These are phyloP conservation scores for Bothriochloa decipiens DNA, from an alignment of 176 grass and related monocot species.

Conservation along the genomic window DNA sequence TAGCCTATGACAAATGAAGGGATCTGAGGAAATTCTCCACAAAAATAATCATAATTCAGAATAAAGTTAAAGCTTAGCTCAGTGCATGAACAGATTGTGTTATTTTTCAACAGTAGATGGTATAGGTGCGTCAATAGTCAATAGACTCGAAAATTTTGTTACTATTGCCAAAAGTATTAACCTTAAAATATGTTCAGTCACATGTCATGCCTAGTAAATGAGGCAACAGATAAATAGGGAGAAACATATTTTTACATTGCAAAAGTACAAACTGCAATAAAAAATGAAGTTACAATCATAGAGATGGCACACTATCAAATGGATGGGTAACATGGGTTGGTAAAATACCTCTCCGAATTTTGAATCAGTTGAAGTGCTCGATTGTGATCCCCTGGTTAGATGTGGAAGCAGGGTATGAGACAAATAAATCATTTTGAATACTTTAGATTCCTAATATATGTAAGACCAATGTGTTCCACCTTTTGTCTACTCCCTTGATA, in stretches of 20 bases:
- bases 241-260: constrained; percentile 1
- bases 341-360: constrained; percentile 93
- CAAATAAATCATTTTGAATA: constrained; percentile 35
- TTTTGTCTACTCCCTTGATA: constrained; percentile 94
- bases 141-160: background rate
- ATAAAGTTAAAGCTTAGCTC: constrained; percentile 18
- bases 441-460: constrained; percentile 10
- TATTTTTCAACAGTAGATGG: background rate
- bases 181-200: background rate
- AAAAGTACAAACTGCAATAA: background rate
- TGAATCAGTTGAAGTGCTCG: constrained; percentile 59
- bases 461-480: constrained; percentile 48
- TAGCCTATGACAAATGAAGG: background rate
- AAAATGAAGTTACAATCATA: background rate
- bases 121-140: background rate
- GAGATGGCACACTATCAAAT: constrained; percentile 10
- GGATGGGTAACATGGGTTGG: background rate
- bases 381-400: constrained; percentile 64
- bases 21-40: background rate
- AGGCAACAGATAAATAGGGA: background rate
- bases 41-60: background rate
- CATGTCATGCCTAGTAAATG: background rate
- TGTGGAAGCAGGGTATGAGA: constrained; percentile 40
- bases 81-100: background rate
- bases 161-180: background rate